Percentiles rank a stretch among this genome's conserved stretches.
Evolutionary conservation across 2,329 filamentous ascomycete genomes (phyloP).

Genomic region (Teratosphaeria zuluensis): DNA sequence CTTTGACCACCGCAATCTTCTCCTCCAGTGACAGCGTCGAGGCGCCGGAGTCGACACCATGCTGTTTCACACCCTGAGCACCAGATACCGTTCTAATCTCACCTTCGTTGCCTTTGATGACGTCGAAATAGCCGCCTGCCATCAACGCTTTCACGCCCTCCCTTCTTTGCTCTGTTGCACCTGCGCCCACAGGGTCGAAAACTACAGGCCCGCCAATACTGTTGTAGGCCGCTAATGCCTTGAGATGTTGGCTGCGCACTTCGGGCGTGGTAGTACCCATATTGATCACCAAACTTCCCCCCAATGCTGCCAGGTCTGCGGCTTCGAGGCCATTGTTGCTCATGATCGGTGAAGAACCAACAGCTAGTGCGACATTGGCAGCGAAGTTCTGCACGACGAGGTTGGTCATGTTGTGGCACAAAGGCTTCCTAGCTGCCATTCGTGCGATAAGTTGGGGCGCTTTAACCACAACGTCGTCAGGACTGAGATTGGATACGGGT

Average conservation of each 20-base stretch:
- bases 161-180: conserved; percentile 66
- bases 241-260: conserved; percentile 58
- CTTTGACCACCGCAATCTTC: conserved; percentile 52
- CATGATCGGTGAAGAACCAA: conserved; percentile 91
- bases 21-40: conserved; percentile 45
- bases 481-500: conserved; percentile 22
- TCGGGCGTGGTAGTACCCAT: conserved; percentile 86
- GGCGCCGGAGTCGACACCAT: conserved; percentile 70
- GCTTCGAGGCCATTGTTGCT: conserved; percentile 79
- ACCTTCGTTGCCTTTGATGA: conserved; percentile 90
- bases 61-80: conserved; percentile 48
- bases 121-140: conserved; percentile 63
- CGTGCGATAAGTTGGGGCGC: conserved; percentile 39
- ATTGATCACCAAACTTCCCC: conserved; percentile 77
- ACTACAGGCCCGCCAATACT: conserved; percentile 63
- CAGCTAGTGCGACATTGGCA: conserved; percentile 75
- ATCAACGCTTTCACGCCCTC: conserved; percentile 63
- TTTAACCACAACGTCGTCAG: conserved; percentile 16
- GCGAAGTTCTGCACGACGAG: conserved; percentile 91
- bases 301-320: conserved; percentile 63
- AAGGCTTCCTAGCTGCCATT: conserved; percentile 55
- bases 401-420: conserved; percentile 97
- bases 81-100: conserved; percentile 71
- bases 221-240: conserved; percentile 76
- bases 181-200: conserved; percentile 83